Evolutionary conservation across 2,329 filamentous ascomycete species (phyloP).

Genomic region (Fusarium sp.): DNA sequence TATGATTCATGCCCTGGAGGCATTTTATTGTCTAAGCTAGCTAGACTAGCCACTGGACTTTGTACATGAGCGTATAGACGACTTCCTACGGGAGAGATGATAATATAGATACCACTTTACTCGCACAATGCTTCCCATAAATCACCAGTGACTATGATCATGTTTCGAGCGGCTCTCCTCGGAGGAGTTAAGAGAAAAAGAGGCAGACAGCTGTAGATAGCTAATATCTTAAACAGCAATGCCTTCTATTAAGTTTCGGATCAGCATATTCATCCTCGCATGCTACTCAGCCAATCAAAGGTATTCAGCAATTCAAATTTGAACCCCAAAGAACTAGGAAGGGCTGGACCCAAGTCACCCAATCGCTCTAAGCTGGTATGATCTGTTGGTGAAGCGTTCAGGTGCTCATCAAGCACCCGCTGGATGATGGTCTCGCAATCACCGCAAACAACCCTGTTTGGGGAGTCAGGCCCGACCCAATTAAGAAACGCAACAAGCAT

Average conservation of each 20-base stretch:
- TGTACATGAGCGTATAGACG: conserved; percentile 14
- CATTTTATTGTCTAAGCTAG: conserved; percentile 24
- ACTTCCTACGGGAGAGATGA: conserved; percentile 12
- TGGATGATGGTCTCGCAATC: conserved; percentile 61
- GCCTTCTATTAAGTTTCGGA: neutral
- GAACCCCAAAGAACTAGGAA: conserved; percentile 50
- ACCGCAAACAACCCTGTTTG: conserved; percentile 59
- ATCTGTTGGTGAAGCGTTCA: conserved; percentile 51
- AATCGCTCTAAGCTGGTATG: conserved; percentile 35
- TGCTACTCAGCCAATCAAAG: conserved; percentile 47
- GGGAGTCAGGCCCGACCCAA: conserved; percentile 60
- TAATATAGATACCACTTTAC: conserved; percentile 7
- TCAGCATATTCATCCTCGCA: neutral
- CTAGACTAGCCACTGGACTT: conserved; percentile 21
- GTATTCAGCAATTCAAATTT: conserved; percentile 62
- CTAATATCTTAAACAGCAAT: neutral
- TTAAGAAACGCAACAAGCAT: conserved; percentile 63
- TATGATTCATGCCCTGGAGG: conserved; percentile 23
- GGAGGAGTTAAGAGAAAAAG: neutral
- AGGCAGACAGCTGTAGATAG: neutral
- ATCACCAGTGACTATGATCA: neutral
- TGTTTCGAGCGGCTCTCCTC: neutral
- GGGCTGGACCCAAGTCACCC: conserved; percentile 52
- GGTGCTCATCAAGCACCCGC: conserved; percentile 60
- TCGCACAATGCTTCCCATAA: neutral